Evolutionary conservation across 495 filamentous ascomycete genomes (phyloP).

Genomic region (Staphylotrichum longicolle): DNA sequence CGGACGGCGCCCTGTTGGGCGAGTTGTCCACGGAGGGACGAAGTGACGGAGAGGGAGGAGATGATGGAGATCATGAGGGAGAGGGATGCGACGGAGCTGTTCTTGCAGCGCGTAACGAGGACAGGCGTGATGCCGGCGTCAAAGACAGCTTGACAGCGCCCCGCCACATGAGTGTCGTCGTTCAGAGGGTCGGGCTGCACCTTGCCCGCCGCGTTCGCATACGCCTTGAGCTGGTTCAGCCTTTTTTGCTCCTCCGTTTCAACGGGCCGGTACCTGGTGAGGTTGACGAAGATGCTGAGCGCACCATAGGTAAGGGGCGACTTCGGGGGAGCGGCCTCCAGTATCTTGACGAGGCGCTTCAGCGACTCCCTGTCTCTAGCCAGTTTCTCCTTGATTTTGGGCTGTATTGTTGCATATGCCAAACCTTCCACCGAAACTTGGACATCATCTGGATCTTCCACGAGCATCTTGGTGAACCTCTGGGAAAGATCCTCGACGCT

Average conservation of each 20-base stretch:
- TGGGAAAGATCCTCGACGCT: constrained; percentile 69
- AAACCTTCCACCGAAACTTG: constrained; percentile 85
- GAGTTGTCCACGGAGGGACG: constrained; percentile 69
- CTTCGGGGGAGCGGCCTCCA: constrained; percentile 59
- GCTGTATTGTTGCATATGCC: constrained; percentile 81
- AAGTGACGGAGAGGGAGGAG: constrained; percentile 66
- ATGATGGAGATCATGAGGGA: constrained; percentile 71
- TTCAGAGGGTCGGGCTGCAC: constrained; percentile 65
- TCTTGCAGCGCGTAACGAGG: constrained; percentile 67
- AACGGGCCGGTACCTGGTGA: constrained; percentile 76
- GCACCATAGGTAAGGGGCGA: constrained; percentile 79
- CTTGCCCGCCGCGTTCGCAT: constrained; percentile 76
- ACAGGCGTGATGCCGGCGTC: constrained; percentile 70
- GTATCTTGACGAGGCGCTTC: constrained; percentile 58
- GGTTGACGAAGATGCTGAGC: constrained; percentile 76
- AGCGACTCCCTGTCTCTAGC: constrained; percentile 64
- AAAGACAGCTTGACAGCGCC: constrained; percentile 73
- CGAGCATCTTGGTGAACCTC: constrained; percentile 74
- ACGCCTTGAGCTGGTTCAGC: constrained; percentile 84
- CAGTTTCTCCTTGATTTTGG: constrained; percentile 77
- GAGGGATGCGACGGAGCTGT: constrained; percentile 61
- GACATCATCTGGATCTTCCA: constrained; percentile 55
- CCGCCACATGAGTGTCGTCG: constrained; percentile 68
- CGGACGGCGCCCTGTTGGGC: constrained; percentile 91
- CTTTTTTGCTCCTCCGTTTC: constrained; percentile 88